Evolutionary conservation across 192 early-diverging fungal genomes (phyloP).

Genomic region (Phycomyces blakesleeanus): DNA sequence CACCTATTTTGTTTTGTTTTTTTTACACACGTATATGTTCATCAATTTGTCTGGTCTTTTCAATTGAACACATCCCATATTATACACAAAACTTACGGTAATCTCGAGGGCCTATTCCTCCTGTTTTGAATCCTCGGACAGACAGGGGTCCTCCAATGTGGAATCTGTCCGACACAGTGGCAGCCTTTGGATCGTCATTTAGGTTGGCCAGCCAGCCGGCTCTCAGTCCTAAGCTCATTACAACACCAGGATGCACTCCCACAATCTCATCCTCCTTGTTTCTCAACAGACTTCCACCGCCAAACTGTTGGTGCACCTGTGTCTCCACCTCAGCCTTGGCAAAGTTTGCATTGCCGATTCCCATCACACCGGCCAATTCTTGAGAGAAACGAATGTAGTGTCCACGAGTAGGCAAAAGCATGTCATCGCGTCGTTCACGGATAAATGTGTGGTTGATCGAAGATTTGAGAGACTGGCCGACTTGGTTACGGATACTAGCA

Average conservation of each 20-base stretch:
- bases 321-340: conserved; percentile 68
- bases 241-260: conserved; percentile 26
- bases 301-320: conserved; percentile 19
- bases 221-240: conserved; percentile 17
- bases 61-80: no score
- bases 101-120: conserved; percentile 88
- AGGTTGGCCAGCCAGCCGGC: conserved; percentile 35
- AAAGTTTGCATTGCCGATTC: conserved; percentile 64
- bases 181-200: conserved; percentile 45
- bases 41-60: neutral
- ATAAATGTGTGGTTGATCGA: conserved; percentile 63
- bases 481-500: conserved; percentile 37
- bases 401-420: conserved; percentile 75
- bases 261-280: conserved; percentile 15
- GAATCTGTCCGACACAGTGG: conserved; percentile 83
- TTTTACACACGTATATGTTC: neutral
- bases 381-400: conserved; percentile 45
- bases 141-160: conserved; percentile 81
- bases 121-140: conserved; percentile 83
- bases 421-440: conserved; percentile 76
- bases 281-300: conserved; percentile 24
- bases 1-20: conserved; percentile 31
- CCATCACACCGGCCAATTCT: conserved; percentile 83
- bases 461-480: conserved; percentile 66
- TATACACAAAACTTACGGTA: conserved; percentile 4